Evolutionary conservation across 225 moss, liverwort and hornwort genomes (phyloP).

Genomic region (Asterella californica): DNA sequence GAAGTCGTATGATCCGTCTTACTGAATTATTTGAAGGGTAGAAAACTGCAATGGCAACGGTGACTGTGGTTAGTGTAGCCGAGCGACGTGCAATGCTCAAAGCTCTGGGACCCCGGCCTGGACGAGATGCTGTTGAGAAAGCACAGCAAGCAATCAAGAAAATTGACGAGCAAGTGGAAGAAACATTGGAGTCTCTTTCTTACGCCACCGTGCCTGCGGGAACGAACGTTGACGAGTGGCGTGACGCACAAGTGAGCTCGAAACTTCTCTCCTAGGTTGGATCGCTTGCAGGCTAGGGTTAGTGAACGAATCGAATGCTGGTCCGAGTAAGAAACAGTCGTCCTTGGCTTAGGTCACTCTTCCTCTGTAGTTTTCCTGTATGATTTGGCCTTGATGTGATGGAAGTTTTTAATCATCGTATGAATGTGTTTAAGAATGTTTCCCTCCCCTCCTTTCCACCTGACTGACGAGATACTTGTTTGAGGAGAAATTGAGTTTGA

Average conservation of each 20-base stretch:
- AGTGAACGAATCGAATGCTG: not conserved
- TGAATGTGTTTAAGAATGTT: not conserved
- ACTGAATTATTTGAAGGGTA: not conserved
- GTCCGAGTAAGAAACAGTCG: not conserved
- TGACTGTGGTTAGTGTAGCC: constrained; percentile 29
- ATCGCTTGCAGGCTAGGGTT: not conserved
- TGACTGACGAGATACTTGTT: not conserved
- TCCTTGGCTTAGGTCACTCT: not conserved
- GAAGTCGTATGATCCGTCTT: not conserved
- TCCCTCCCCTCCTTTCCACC: not conserved
- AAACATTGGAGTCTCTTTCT: constrained; percentile 32
- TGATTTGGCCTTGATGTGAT: not conserved
- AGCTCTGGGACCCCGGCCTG: constrained; percentile 37
- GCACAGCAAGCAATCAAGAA: constrained; percentile 23
- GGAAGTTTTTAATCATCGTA: not conserved
- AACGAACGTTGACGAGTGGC: constrained; percentile 34
- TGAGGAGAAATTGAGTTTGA: not conserved
- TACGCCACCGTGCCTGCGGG: constrained; percentile 27
- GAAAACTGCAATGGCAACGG: constrained; percentile 6
- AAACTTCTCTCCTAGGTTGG: not conserved
- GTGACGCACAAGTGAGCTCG: constrained; percentile 34
- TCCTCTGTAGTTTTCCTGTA: not conserved
- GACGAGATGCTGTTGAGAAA: constrained; percentile 38
- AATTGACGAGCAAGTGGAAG: constrained; percentile 28
- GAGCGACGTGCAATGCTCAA: constrained; percentile 46